Conservation (phyloP, 1,284 basidiomycete species). For the Cutaneotrichosporon sp. region DNA sequence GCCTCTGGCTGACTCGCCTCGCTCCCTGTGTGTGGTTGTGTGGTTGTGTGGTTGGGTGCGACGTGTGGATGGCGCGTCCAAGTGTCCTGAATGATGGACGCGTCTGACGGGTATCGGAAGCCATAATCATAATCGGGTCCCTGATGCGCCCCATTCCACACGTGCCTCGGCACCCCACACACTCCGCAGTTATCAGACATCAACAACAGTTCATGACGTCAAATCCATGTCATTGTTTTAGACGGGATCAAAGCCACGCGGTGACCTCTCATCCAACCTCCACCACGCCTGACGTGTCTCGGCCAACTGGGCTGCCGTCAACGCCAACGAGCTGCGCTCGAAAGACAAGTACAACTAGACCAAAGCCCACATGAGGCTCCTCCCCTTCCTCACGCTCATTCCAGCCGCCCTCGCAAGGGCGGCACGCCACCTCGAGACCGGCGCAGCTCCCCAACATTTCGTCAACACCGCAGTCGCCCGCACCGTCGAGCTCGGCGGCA, state of each 20-base stretch:
- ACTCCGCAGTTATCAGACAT: background rate
- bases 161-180: no score
- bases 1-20: no score
- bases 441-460: slow-evolving; percentile 58
- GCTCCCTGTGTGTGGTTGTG: no score
- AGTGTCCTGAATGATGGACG: no score
- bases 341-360: background rate
- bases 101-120: no score
- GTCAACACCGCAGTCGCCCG: slow-evolving; percentile 85
- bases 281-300: slow-evolving; percentile 9
- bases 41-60: no score
- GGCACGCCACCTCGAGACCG: slow-evolving; percentile 14
- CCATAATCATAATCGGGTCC: no score
- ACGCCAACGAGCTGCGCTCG: background rate
- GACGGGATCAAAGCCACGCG: slow-evolving; percentile 8
- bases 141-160: no score
- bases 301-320: background rate
- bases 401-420: slow-evolving; percentile 9
- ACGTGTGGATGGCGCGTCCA: no score
- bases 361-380: slow-evolving; percentile 18
- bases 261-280: background rate
- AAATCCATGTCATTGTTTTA: background rate
- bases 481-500: slow-evolving; percentile 81
- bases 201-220: background rate
- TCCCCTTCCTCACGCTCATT: slow-evolving; percentile 12